Evolutionary conservation across 305 asterid genomes (phyloP).

Genomic region (Ajuga reptans): DNA sequence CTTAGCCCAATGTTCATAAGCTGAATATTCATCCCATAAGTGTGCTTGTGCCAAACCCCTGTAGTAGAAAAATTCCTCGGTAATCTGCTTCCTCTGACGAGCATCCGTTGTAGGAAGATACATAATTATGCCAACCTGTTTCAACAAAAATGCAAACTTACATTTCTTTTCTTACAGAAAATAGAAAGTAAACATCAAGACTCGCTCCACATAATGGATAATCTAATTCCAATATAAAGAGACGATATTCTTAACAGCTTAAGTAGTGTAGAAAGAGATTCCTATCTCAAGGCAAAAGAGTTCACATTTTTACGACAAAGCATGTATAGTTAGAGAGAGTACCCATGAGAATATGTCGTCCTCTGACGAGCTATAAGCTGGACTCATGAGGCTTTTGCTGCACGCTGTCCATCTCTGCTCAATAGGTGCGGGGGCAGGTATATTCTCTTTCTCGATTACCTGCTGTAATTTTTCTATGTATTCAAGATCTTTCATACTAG

Average conservation of each 20-base stretch:
- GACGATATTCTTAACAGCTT: no score
- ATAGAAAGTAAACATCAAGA: neutral
- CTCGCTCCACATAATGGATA: neutral
- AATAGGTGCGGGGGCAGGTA: slow-evolving; percentile 96
- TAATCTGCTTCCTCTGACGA: slow-evolving; percentile 74
- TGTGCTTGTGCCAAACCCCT: slow-evolving; percentile 52
- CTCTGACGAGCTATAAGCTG: slow-evolving; percentile 70
- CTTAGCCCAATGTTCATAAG: slow-evolving; percentile 97
- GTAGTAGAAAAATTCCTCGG: slow-evolving; percentile 88
- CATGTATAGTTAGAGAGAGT: slow-evolving; percentile 19
- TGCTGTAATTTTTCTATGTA: slow-evolving; percentile 65
- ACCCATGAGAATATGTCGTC: slow-evolving; percentile 95
- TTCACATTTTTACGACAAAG: neutral
- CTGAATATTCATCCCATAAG: slow-evolving; percentile 76
- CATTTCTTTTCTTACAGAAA: neutral
- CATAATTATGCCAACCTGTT: slow-evolving; percentile 92
- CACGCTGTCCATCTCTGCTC: slow-evolving; percentile 95
- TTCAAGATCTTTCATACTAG: slow-evolving; percentile 79
- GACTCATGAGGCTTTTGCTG: slow-evolving; percentile 88
- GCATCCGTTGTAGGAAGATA: slow-evolving; percentile 90
- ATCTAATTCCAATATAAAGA: neutral
- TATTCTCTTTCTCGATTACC: slow-evolving; percentile 60
- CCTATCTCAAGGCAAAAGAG: neutral
- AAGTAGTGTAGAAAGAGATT: no score
- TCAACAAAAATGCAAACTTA: slow-evolving; percentile 3